Evolutionary conservation across 2,329 filamentous ascomycete species (phyloP).

Genomic region (Elsinoe necatrix): DNA sequence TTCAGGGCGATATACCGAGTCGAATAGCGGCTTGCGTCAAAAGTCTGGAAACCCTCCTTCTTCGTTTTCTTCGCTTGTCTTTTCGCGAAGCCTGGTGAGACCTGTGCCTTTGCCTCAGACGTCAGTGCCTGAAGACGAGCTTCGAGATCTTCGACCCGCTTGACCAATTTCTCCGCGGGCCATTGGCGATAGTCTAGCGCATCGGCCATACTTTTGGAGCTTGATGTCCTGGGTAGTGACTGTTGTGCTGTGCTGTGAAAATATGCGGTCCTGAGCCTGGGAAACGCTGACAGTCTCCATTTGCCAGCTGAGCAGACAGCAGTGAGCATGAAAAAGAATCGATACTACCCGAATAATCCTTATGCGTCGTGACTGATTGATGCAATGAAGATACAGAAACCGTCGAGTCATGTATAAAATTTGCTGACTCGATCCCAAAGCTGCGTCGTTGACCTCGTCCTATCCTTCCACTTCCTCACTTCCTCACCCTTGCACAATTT

Average conservation of each 20-base stretch:
- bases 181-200: conserved; percentile 52
- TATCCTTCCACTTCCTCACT: background rate
- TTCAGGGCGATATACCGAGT: conserved; percentile 85
- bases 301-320: background rate
- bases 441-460: background rate
- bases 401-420: conserved; percentile 4
- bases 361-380: background rate
- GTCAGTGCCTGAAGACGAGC: conserved; percentile 50
- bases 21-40: conserved; percentile 73
- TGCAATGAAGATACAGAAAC: background rate
- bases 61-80: conserved; percentile 17
- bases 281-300: background rate
- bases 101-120: conserved; percentile 16
- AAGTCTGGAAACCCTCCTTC: conserved; percentile 36
- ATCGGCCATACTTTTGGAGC: conserved; percentile 14
- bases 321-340: background rate
- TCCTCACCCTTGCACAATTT: background rate
- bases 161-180: conserved; percentile 60
- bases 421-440: background rate
- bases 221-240: background rate
- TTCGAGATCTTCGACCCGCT: conserved; percentile 61
- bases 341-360: background rate
- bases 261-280: background rate
- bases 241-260: background rate
- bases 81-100: conserved; percentile 17